Evolutionary conservation across 1,284 basidiomycete genomes (phyloP).

Genomic region (Veloboletus limbatus): DNA sequence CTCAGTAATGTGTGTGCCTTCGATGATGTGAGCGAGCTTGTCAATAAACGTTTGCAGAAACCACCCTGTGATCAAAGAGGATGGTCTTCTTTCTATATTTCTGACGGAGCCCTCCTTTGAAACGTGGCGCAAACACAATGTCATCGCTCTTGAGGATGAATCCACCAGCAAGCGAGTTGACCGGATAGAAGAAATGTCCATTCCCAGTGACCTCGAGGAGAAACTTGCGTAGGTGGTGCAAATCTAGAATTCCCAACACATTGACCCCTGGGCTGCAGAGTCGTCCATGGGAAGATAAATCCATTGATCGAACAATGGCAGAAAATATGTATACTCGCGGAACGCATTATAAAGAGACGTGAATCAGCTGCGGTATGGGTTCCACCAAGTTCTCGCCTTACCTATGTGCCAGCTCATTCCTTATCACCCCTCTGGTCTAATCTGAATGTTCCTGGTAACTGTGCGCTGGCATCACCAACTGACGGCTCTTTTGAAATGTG

Average conservation of each 20-base stretch:
- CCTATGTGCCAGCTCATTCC: constrained; percentile 66
- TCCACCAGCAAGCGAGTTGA: constrained; percentile 79
- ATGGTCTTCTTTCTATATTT: constrained; percentile 80
- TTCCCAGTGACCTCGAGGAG: constrained; percentile 88
- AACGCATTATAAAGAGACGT: constrained; percentile 81
- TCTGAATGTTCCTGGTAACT: constrained; percentile 13
- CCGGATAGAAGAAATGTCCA: constrained; percentile 83
- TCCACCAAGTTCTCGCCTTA: constrained; percentile 58
- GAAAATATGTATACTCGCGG: constrained; percentile 79
- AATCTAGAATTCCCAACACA: not conserved
- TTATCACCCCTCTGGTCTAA: constrained; percentile 43
- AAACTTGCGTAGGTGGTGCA: constrained; percentile 65
- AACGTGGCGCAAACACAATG: constrained; percentile 75
- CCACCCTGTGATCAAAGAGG: constrained; percentile 86
- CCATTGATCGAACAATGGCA: constrained; percentile 88
- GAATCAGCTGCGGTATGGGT: constrained; percentile 85
- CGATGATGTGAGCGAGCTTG: not conserved
- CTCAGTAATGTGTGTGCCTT: constrained; percentile 62
- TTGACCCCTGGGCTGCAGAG: constrained; percentile 39
- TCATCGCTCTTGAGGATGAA: constrained; percentile 82
- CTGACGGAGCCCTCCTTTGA: constrained; percentile 81
- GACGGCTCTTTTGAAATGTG: constrained; percentile 19
- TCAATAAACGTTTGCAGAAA: constrained; percentile 50
- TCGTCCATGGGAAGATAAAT: constrained; percentile 68
- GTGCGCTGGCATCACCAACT: constrained; percentile 22